Percentiles rank a stretch among this genome's conserved stretches.
Conservation (phyloP, 192 early-diverging fungal species). For the Mortierella claussenii region DNA sequence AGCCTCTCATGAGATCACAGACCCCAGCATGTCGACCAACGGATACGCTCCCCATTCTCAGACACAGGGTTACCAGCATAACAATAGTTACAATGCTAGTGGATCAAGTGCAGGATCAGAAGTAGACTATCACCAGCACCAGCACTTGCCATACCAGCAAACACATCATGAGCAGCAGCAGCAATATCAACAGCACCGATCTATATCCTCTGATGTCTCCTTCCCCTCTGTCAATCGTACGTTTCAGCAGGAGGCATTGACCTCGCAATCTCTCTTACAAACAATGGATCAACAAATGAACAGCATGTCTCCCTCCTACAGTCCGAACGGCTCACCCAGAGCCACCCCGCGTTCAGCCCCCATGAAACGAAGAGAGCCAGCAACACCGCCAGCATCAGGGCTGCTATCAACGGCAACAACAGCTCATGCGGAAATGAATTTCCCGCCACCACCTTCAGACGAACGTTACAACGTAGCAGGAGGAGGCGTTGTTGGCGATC, state of each 20-base stretch:
- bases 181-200: slow-evolving; percentile 19
- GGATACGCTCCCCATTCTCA: neutral
- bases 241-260: slow-evolving; percentile 1
- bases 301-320: too few species aligned
- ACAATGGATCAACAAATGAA: slow-evolving; percentile 10
- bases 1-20: neutral
- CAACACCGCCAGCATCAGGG: neutral
- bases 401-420: too few species aligned
- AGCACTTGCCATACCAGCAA: neutral
- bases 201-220: slow-evolving; percentile 9
- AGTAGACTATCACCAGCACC: neutral
- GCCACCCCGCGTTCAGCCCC: neutral
- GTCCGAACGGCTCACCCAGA: slow-evolving; percentile 24
- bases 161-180: slow-evolving; percentile 3
- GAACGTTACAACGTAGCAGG: too few species aligned
- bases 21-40: neutral
- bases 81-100: neutral
- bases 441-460: too few species aligned
- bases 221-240: slow-evolving; percentile 12
- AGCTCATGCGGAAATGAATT: too few species aligned
- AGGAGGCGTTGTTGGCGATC: neutral
- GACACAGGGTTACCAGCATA: neutral
- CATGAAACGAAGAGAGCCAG: slow-evolving; percentile 18
- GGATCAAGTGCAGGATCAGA: neutral
- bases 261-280: slow-evolving; percentile 3